Conservation (phyloP, 1,284 basidiomycete genomes). For the Sphagnurus paluster region DNA sequence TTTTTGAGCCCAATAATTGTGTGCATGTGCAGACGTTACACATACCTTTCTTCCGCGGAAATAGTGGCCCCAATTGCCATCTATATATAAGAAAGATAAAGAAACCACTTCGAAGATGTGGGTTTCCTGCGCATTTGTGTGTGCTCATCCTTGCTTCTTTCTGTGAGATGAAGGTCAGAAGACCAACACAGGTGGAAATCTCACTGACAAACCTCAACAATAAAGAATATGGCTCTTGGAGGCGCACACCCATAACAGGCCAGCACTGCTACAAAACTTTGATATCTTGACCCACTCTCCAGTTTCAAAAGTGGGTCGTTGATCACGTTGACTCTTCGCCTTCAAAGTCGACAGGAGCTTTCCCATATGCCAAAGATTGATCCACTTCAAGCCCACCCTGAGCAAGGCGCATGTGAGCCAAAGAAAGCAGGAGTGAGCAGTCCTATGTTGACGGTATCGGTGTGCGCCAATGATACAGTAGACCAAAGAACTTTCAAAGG, state of each 20-base stretch:
- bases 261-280: not conserved
- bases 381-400: not conserved
- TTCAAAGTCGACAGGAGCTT: not conserved
- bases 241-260: not conserved
- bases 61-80: not conserved
- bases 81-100: conserved; percentile 1
- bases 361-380: conserved; percentile 3
- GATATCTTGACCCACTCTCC: conserved; percentile 12
- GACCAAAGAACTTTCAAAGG: not conserved
- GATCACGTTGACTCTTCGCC: conserved; percentile 6
- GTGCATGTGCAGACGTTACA: not conserved
- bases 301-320: conserved; percentile 9
- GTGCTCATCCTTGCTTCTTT: not conserved
- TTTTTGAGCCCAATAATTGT: not conserved
- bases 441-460: no score
- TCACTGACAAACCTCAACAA: not conserved
- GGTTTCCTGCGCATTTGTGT: not conserved
- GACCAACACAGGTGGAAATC: not conserved
- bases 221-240: not conserved
- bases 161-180: conserved; percentile 8
- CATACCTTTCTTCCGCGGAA: conserved; percentile 3
- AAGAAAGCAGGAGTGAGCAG: no score
- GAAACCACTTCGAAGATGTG: conserved; percentile 3
- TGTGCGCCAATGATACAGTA: not conserved
- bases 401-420: not conserved